Base-by-base conservation (phyloP, 768 basidiomycete genomes). In the Podaxis rugospora region DNA sequence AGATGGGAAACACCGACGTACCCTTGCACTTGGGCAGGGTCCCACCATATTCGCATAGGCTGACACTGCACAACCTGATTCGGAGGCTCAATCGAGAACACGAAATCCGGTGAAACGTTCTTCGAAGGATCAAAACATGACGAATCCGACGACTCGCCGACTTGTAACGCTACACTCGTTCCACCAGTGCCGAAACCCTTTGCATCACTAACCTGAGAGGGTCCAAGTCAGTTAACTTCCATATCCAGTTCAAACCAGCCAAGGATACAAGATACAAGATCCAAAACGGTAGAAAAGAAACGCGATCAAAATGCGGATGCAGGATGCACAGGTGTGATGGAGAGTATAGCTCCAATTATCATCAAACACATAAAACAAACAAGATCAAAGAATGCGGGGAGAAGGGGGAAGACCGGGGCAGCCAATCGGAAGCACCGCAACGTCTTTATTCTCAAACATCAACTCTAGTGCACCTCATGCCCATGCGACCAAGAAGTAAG, bases 1-100 rank as follows among this genome's bases (percentile, higher is more conserved):
- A 37, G n/a, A 42, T 14, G 23, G 40, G 9, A 37, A 47, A 61
- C 5, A n/a, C 42, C 55, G 32, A 42, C 78, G 59, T 66, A 87
- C 86, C 85, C 86, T 71, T 82, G 71, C 0, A 87, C 81, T 36
- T 68, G 72, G 23, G 75, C 65, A 23, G 74, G 68, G 60, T 81
- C 74, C 88, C 88, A 92, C 80, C 83, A 89, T 64, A 92, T 70
- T 60, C 90, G 84, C 42, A 82, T 85, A 10, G 79, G 14, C 50
- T 66, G 68, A 65, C 91, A 92, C 67, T 90, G 87, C 5, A 85
- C 83, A 37, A 91, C 76, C 65, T 86, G 82, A 59, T 84, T 86
- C 14, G 73, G 69, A 3, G 90, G 89, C 18, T 80, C 70, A 61
- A 90, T 81, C 49, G 78, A 82, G 71, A 85, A 90, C 6, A 78